phyloP scores from a whole-genome alignment of 345 rosid genomes.

The Eucalyptus caleyi region DNA sequence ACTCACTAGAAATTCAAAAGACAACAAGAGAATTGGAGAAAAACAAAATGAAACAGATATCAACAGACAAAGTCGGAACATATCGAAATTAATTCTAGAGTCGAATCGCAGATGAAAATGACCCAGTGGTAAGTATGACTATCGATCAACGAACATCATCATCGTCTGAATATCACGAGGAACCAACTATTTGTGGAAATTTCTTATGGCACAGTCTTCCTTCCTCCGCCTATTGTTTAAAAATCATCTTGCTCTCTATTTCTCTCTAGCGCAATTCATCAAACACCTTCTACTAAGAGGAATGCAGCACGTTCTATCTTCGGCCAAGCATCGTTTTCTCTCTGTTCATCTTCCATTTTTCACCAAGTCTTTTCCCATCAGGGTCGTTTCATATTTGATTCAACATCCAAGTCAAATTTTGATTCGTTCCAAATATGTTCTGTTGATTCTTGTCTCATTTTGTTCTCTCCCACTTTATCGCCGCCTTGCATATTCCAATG shows the following conservation, averaged over 20 bases:
- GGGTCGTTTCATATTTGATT: accelerated
- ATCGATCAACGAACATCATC: accelerated
- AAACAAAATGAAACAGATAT: too few relatives aligned
- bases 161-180: accelerated
- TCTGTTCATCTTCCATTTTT: accelerated
- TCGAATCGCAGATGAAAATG: not conserved
- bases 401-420: accelerated
- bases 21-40: too few relatives aligned
- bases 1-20: accelerated
- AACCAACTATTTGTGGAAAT: accelerated
- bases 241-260: accelerated
- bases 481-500: not conserved
- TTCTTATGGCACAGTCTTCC: not conserved
- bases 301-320: not conserved
- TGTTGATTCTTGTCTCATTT: accelerated
- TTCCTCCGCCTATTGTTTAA: not conserved
- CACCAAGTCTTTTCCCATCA: not conserved
- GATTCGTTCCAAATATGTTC: too few relatives aligned
- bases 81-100: not conserved
- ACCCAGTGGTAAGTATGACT: not conserved
- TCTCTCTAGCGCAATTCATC: too few relatives aligned
- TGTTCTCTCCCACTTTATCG: not conserved
- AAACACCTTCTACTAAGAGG: not conserved
- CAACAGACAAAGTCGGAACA: accelerated
- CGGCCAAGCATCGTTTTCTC: too few relatives aligned